phyloP scores from a whole-genome alignment of 2,329 filamentous ascomycete genomes.

The Esteya vermicola region DNA sequence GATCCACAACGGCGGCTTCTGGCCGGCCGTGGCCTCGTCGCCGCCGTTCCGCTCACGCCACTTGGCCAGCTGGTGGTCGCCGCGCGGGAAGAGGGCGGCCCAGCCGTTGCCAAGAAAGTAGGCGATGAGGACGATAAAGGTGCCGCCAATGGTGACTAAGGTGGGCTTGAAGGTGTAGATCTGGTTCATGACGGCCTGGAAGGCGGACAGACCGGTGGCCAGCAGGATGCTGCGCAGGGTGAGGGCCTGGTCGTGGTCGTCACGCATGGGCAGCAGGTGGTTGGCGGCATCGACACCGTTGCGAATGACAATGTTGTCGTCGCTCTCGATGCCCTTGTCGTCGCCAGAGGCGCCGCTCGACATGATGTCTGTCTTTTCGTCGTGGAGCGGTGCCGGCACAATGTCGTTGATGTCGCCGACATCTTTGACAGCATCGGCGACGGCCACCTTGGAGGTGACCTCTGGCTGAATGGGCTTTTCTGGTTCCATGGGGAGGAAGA shows the following conservation, averaged over 20 bases:
- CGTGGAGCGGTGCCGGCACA: too few species aligned
- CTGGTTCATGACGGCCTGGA: slow-evolving; percentile 40
- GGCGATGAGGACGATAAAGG: slow-evolving; percentile 41
- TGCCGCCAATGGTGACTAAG: slow-evolving; percentile 29
- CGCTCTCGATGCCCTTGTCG: neutral
- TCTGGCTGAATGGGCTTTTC: too few species aligned
- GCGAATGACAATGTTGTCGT: slow-evolving; percentile 29
- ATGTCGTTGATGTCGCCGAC: too few species aligned
- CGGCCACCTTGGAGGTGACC: too few species aligned
- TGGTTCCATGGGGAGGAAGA: too few species aligned
- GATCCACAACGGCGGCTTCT: slow-evolving; percentile 27
- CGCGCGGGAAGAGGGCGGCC: slow-evolving; percentile 33
- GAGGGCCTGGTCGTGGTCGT: slow-evolving; percentile 35
- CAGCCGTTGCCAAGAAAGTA: slow-evolving; percentile 39
- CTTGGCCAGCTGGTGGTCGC: slow-evolving; percentile 30
- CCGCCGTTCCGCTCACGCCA: slow-evolving; percentile 25
- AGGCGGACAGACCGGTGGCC: slow-evolving; percentile 31
- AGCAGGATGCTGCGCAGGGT: slow-evolving; percentile 39
- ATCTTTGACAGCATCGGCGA: too few species aligned
- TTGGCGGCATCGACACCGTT: slow-evolving; percentile 35
- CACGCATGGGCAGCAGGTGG: slow-evolving; percentile 34
- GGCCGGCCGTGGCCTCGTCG: slow-evolving; percentile 10
- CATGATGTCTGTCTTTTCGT: neutral
- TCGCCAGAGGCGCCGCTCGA: too few species aligned
- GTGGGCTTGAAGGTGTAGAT: slow-evolving; percentile 36